Conservation (phyloP, 768 basidiomycete species). For the Pisolithus sp. region DNA sequence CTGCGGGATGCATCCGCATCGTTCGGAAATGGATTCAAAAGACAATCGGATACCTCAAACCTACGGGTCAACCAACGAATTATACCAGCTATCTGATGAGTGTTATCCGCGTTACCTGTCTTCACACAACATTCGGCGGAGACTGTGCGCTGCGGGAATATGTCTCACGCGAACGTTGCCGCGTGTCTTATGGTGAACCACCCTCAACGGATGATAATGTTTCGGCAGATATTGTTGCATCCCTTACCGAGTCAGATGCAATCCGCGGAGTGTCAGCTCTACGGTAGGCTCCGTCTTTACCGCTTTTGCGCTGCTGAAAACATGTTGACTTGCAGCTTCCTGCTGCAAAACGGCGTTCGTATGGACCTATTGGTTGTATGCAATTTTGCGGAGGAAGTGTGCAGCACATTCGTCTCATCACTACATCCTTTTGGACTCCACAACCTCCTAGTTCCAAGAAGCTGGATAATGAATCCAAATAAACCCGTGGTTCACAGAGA, state of each 20-base stretch:
- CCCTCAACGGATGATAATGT: too few relatives aligned
- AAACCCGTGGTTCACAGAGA: conserved; percentile 12
- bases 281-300: background rate
- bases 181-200: background rate
- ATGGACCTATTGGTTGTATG: conserved; percentile 46
- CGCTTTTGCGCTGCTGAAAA: background rate
- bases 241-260: background rate
- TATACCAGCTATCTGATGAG: background rate
- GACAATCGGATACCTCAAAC: background rate
- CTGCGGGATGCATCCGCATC: background rate
- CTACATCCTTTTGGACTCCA: conserved; percentile 28
- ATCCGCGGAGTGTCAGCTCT: background rate
- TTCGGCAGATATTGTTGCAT: background rate
- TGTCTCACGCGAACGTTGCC: too few relatives aligned
- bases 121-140: background rate
- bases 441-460: conserved; percentile 45
- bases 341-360: conserved; percentile 30
- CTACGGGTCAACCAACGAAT: background rate
- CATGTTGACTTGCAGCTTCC: conserved; percentile 30
- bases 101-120: background rate
- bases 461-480: conserved; percentile 36
- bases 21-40: background rate
- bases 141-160: background rate
- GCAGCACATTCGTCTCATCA: conserved; percentile 35
- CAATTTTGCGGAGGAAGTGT: conserved; percentile 45